Evolutionary conservation across 257 asterid species (phyloP), one percentile per base, ranked within the genome.

Genomic region (Verbascum thapsus): DNA sequence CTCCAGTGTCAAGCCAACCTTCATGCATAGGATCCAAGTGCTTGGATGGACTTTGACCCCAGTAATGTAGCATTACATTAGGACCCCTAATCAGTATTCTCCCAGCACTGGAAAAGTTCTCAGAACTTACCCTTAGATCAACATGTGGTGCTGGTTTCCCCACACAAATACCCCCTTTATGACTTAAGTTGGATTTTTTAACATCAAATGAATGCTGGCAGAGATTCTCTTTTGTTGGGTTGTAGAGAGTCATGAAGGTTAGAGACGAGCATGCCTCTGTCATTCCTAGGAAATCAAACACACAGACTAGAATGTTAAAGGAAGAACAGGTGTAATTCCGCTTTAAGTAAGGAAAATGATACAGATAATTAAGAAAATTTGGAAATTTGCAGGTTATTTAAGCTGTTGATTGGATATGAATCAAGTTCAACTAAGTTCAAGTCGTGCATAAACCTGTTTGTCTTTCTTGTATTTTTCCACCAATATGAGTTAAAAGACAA

Each of bases 261-360:
- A 92, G 56, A 37, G 98, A 92, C 34, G 98, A 89, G 58, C 98
- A 88, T 2, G 96, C 90, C 82, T 92, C 97, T 0, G 98, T 88
- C 96, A 87, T 90, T 56, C 97, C 95, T 86, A 75, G 3, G 8
- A 58, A 57, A 62, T 53, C 61, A 39, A 69, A 65, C n/a, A n/a
- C n/a, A n/a, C n/a, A n/a, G n/a, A n/a, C n/a, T n/a, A n/a, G n/a
- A n/a, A n/a, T n/a, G n/a, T n/a, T n/a, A n/a, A n/a, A n/a, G n/a
- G n/a, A n/a, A 26, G 32, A 26, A 26, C 32, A 26, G 32, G 32
- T 1, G 2, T 20, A 51, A 7, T 23, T 32, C 44, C 8, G 13
- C 51, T 63, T 7, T 19, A 10, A 18, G 51, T 8, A 42, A 53
- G 32, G 32, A 26, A 26, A 26, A 26, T 26, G 5, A 26, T 26